These are phyloP conservation scores for Magnaporthiopsis incrustans DNA, from an alignment of 2,329 filamentous ascomycete genomes.

Conservation along the genomic window DNA sequence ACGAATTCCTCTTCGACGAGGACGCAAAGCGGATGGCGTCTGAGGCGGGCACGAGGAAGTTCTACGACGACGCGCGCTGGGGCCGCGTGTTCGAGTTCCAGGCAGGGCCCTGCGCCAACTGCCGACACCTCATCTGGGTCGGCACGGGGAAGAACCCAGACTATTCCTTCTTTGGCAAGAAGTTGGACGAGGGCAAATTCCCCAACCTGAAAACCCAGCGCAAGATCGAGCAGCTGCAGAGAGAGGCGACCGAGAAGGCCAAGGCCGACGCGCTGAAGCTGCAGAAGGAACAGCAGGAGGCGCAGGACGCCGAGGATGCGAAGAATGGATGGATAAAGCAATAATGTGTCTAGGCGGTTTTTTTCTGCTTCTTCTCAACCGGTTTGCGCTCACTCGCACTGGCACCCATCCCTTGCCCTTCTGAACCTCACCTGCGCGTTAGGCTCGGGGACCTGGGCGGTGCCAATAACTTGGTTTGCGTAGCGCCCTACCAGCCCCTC, in stretches of 20 bases:
- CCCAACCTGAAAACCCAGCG: background rate
- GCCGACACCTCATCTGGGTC: background rate
- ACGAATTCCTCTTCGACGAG: background rate
- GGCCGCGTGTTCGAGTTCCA: background rate
- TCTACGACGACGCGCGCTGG: background rate
- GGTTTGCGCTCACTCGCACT: too few species aligned
- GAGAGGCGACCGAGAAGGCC: background rate
- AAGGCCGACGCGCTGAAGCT: background rate
- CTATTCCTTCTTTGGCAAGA: background rate
- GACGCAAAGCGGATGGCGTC: background rate
- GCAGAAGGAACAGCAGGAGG: background rate
- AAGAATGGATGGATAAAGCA: background rate
- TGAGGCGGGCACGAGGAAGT: background rate
- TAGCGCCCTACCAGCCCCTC: conserved; percentile 16
- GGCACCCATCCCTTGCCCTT: background rate
- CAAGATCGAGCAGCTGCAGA: background rate
- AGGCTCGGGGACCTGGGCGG: background rate
- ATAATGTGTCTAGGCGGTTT: too few species aligned
- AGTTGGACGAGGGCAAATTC: background rate
- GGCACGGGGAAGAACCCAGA: too few species aligned
- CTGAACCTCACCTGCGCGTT: background rate
- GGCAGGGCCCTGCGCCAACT: background rate
- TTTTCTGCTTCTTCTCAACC: too few species aligned
- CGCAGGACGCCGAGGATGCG: background rate
- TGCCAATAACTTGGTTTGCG: background rate